Conservation (phyloP, 169 alveolate genomes). For the Blepharisma undulans region DNA sequence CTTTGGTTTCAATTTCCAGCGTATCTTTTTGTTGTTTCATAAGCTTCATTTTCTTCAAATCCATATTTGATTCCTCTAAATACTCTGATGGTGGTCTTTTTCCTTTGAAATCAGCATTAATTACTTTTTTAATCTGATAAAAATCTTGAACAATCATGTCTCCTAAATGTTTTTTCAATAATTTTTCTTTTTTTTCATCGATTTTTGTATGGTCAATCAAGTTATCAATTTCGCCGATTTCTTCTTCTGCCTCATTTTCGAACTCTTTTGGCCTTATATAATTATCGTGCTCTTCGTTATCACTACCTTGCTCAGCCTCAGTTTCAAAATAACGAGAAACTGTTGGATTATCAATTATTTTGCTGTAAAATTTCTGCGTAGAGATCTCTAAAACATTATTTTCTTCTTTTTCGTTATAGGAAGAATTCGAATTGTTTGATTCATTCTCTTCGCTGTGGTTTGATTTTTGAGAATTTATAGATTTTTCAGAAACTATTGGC, state of each 20-base stretch:
- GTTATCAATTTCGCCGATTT: background rate
- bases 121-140: background rate
- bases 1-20: background rate
- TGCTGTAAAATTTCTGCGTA: background rate
- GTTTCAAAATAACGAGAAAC: background rate
- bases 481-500: background rate
- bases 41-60: background rate
- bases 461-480: background rate
- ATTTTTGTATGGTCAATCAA: background rate
- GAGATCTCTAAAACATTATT: background rate
- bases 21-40: background rate
- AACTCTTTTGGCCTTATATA: background rate
- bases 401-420: background rate
- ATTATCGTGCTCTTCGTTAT: background rate
- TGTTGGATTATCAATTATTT: background rate
- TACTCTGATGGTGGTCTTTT: background rate
- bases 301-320: background rate
- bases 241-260: background rate
- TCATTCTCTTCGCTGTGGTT: background rate
- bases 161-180: background rate
- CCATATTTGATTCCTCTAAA: background rate
- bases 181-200: background rate
- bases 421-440: background rate
- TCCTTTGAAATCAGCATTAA: conserved; percentile 1
- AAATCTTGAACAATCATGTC: background rate